Evolutionary conservation across 108 stramenopile genomes (phyloP).

Genomic region (Skeletonema menzelii): DNA sequence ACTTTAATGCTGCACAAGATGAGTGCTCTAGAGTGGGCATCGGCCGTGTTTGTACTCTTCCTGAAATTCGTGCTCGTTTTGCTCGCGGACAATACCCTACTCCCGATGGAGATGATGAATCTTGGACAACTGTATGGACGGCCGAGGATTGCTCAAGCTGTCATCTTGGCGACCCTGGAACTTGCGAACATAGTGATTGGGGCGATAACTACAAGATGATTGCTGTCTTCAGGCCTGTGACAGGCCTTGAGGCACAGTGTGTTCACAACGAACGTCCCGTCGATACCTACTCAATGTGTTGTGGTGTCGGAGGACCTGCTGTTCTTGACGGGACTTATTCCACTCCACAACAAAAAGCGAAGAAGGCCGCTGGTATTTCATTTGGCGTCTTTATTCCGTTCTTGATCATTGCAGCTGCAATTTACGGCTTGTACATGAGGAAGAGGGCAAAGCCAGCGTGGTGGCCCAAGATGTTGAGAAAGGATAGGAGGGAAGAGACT

Average conservation of each 20-base stretch:
- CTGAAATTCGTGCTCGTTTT: conserved; percentile 41
- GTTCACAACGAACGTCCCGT: conserved; percentile 5
- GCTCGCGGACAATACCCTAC: conserved; percentile 44
- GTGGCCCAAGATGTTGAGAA: conserved; percentile 46
- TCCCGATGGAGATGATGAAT: conserved; percentile 10
- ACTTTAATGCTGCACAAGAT: conserved; percentile 26
- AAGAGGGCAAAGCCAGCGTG: conserved; percentile 40
- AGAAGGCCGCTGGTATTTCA: conserved; percentile 23
- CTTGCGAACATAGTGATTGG: conserved; percentile 30
- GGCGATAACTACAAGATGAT: conserved; percentile 40
- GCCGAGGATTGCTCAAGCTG: conserved; percentile 37
- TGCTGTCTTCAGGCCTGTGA: conserved; percentile 28
- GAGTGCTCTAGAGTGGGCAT: conserved; percentile 43
- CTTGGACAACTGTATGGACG: conserved; percentile 43
- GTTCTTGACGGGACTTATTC: conserved; percentile 1
- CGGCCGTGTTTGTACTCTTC: conserved; percentile 39
- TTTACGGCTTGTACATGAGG: conserved; percentile 43
- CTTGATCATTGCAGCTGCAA: conserved; percentile 10
- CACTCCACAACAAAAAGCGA: not conserved
- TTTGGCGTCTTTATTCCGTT: conserved; percentile 26
- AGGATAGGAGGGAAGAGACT: conserved; percentile 39
- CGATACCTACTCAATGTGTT: conserved; percentile 44
- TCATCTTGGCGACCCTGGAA: conserved; percentile 31
- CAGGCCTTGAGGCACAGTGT: conserved; percentile 38
- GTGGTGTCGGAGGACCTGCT: conserved; percentile 45